Base-by-base conservation (phyloP, 441 rosid genomes). In the Erysimum cheiri region DNA sequence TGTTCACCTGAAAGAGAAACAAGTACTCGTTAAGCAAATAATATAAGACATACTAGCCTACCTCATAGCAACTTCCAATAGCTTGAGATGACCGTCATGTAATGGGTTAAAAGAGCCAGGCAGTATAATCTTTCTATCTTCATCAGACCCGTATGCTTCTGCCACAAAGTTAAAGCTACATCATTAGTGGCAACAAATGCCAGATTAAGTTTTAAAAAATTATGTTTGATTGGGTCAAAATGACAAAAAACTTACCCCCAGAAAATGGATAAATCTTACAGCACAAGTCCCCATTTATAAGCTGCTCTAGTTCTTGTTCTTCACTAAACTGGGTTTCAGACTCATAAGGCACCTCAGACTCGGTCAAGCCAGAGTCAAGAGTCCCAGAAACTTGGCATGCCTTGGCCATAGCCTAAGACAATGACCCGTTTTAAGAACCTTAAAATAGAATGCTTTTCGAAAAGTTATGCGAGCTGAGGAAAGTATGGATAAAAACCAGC, bases 81-180 rank as follows among this genome's bases (percentile, higher is more conserved):
- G 97, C 88, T 88, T 80, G 73, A 88, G 82, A 76, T 92, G 97
- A 47, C 92, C 98, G n/a, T 90, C 88, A 50, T 95, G 99, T 76
- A 92, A 80, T 9, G 98, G 98, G 63, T 95, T 89, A 80, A 95
- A 95, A 26, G 97, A 90, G 72, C 98, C 99, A 72, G 98, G 69
- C 48, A 89, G 85, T 74, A 92, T 87, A 68, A 95, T 79, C 82
- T 87, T 95, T 76, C 93, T 86, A 39, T 85, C 85, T 53, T 73
- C 79, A 70, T 78, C 80, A 7, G 52, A 63, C 37, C 33, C 29
- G 64, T 65, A 68, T 22, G 82, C 59, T 71, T 66, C 96, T 82
- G 78, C 79, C 74, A 78, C 31, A 77, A 69, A 41, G 75, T 69
- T 43, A 64, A n/a, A 62, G 56, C 15, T 35, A 2, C 33, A 62